A percentile compares a stretch with the other conserved stretches of the same genome.
Evolutionary conservation across 345 rosid species (phyloP).

Genomic region (Euphorbia tirucalli): DNA sequence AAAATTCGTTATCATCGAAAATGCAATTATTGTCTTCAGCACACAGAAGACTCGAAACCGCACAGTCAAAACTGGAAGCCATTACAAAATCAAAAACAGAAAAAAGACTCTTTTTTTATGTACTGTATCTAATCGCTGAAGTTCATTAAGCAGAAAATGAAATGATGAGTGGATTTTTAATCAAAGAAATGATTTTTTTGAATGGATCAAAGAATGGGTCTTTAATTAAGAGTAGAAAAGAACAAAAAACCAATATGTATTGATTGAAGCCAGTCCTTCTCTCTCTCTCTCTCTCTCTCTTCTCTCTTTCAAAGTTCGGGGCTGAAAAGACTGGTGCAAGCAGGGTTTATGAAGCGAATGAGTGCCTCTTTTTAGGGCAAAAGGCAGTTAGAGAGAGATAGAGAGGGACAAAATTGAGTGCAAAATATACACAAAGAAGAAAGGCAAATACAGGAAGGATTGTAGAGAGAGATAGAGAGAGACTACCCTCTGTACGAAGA

Average conservation of each 20-base stretch:
- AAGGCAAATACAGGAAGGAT: conserved; percentile 29
- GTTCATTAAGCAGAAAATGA: conserved; percentile 16
- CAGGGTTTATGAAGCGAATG: conserved; percentile 49
- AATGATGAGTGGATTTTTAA: conserved; percentile 3
- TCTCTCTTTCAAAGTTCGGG: conserved; percentile 16
- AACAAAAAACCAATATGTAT: conserved; percentile 15
- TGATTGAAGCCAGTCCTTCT: conserved; percentile 14
- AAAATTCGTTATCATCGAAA: conserved; percentile 41
- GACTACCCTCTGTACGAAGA: conserved; percentile 13
- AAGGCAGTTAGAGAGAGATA: conserved; percentile 9
- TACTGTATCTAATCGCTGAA: conserved; percentile 7
- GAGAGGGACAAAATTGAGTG: conserved; percentile 4
- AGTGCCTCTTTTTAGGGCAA: conserved; percentile 43
- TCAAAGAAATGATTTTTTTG: conserved; percentile 10
- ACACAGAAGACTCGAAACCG: conserved; percentile 51
- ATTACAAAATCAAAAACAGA: conserved; percentile 23
- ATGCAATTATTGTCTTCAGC: conserved; percentile 46
- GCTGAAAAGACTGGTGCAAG: conserved; percentile 35
- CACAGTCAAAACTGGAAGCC: conserved; percentile 63
- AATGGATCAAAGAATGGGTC: conserved; percentile 26
- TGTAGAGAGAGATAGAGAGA: neutral
- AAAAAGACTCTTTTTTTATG: neutral
- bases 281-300: conserved; percentile 16
- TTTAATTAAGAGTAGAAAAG: conserved; percentile 12
- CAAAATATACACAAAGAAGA: neutral